phyloP scores from a whole-genome alignment of 2,329 filamentous ascomycete species.

The Pseudodiploospora longispora region DNA sequence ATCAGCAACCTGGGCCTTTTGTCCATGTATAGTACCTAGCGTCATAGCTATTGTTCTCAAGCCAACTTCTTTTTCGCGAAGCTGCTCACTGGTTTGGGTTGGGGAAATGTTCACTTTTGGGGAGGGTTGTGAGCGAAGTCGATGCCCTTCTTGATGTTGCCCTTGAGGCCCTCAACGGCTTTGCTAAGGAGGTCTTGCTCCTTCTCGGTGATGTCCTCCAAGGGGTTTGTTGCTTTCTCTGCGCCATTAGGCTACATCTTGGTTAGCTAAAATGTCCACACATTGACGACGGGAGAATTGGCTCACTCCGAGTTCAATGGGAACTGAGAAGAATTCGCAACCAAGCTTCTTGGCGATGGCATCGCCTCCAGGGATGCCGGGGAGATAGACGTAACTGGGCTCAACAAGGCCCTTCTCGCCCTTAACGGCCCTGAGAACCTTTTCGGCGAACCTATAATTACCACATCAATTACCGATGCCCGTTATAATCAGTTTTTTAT shows the following conservation, averaged over 20 bases:
- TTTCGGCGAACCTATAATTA: slow-evolving; percentile 72
- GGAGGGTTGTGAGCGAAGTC: slow-evolving; percentile 81
- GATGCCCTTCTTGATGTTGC: slow-evolving; percentile 91
- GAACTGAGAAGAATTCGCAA: slow-evolving; percentile 90
- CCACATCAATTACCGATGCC: not conserved
- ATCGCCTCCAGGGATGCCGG: slow-evolving; percentile 80
- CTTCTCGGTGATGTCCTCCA: slow-evolving; percentile 69
- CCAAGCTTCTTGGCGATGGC: slow-evolving; percentile 78
- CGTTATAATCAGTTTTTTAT: slow-evolving; percentile 5
- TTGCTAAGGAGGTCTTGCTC: slow-evolving; percentile 82
- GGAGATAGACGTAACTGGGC: slow-evolving; percentile 92
- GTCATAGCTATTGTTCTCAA: slow-evolving; percentile 24
- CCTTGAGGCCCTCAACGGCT: slow-evolving; percentile 70
- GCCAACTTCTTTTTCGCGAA: slow-evolving; percentile 19
- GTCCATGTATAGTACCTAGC: slow-evolving; percentile 28
- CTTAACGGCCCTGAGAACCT: slow-evolving; percentile 78
- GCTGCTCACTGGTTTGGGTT: slow-evolving; percentile 16
- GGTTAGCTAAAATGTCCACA: slow-evolving; percentile 20
- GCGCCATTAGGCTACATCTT: slow-evolving; percentile 62
- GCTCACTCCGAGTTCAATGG: slow-evolving; percentile 89
- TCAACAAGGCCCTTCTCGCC: slow-evolving; percentile 91
- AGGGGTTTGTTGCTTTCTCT: slow-evolving; percentile 76
- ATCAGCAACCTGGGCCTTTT: slow-evolving; percentile 28
- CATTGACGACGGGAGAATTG: not conserved
- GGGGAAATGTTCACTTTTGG: slow-evolving; percentile 62